phyloP scores from a whole-genome alignment of 1,284 basidiomycete species.

The Leccinum fallax region DNA sequence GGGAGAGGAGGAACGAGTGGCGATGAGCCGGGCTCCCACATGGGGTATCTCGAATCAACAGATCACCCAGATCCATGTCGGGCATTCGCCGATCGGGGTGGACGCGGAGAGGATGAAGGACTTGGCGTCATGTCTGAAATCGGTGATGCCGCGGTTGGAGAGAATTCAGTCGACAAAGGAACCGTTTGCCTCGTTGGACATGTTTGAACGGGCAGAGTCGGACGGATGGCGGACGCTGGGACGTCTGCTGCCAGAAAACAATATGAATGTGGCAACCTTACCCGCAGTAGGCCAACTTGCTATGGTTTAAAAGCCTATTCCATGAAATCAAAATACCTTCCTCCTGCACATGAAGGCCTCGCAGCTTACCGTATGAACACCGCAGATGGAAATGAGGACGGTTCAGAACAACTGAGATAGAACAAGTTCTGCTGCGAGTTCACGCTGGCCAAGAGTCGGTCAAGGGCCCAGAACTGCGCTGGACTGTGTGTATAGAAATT shows the following conservation, averaged over 20 bases:
- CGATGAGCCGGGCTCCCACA: not conserved
- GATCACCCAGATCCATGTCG: slow-evolving; percentile 15
- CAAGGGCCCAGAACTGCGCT: too few relatives aligned
- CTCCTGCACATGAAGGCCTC: not conserved
- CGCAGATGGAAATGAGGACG: too few relatives aligned
- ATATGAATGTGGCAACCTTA: not conserved
- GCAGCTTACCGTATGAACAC: not conserved
- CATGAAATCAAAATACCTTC: too few relatives aligned
- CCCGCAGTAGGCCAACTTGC: too few relatives aligned
- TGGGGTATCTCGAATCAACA: slow-evolving; percentile 14
- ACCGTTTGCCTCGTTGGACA: not conserved
- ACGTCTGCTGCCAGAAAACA: not conserved
- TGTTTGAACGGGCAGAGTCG: not conserved
- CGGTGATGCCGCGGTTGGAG: slow-evolving; percentile 12
- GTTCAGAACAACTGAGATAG: not conserved
- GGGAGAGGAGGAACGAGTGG: not conserved
- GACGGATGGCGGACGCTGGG: slow-evolving; percentile 3
- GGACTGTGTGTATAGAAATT: too few relatives aligned
- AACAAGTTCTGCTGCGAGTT: not conserved
- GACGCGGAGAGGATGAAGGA: not conserved
- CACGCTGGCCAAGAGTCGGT: not conserved
- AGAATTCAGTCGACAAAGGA: slow-evolving; percentile 5
- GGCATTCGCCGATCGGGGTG: slow-evolving; percentile 11
- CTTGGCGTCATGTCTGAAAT: slow-evolving; percentile 7
- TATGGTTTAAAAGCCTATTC: too few relatives aligned